Evolutionary conservation across 495 filamentous ascomycete genomes (phyloP).

Genomic region (Friedmanniomyces endolithicus): DNA sequence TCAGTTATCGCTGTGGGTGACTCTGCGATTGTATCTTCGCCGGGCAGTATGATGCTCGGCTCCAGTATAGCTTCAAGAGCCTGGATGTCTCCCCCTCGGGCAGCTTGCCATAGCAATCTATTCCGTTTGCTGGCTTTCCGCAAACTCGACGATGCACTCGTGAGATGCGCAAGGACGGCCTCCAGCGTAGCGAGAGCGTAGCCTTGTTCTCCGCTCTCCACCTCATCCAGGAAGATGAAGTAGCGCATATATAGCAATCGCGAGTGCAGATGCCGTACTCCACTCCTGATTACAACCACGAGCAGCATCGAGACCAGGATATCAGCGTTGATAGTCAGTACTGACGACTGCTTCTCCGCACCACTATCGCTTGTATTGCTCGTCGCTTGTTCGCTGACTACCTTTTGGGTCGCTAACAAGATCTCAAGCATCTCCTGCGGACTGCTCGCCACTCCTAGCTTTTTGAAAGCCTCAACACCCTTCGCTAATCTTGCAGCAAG

Average conservation of each 20-base stretch:
- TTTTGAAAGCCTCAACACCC: slow-evolving; percentile 82
- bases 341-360: slow-evolving; percentile 47
- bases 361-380: slow-evolving; percentile 17
- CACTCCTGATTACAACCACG: slow-evolving; percentile 83
- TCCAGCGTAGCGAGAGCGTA: slow-evolving; percentile 96
- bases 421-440: slow-evolving; percentile 93
- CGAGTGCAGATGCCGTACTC: slow-evolving; percentile 78
- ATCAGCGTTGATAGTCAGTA: slow-evolving; percentile 87
- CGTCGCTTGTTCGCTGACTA: slow-evolving; percentile 46
- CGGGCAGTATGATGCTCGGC: slow-evolving; percentile 28
- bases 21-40: slow-evolving; percentile 2
- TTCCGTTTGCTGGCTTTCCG: slow-evolving; percentile 77
- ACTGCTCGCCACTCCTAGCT: slow-evolving; percentile 68
- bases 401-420: slow-evolving; percentile 74
- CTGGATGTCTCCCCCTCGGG: slow-evolving; percentile 56
- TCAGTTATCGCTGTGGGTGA: slow-evolving; percentile 4
- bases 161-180: slow-evolving; percentile 83
- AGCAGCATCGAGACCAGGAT: slow-evolving; percentile 85
- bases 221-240: slow-evolving; percentile 94
- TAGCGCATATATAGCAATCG: slow-evolving; percentile 84
- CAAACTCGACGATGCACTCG: slow-evolving; percentile 66
- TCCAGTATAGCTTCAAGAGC: slow-evolving; percentile 72
- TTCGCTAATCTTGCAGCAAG: slow-evolving; percentile 55
- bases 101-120: slow-evolving; percentile 76
- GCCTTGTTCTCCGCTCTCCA: slow-evolving; percentile 91